Percentiles rank a stretch among this genome's conserved stretches.
These are phyloP conservation scores for Microsporum canis DNA, from an alignment of 2,329 filamentous ascomycete genomes.

Conservation along the genomic window DNA sequence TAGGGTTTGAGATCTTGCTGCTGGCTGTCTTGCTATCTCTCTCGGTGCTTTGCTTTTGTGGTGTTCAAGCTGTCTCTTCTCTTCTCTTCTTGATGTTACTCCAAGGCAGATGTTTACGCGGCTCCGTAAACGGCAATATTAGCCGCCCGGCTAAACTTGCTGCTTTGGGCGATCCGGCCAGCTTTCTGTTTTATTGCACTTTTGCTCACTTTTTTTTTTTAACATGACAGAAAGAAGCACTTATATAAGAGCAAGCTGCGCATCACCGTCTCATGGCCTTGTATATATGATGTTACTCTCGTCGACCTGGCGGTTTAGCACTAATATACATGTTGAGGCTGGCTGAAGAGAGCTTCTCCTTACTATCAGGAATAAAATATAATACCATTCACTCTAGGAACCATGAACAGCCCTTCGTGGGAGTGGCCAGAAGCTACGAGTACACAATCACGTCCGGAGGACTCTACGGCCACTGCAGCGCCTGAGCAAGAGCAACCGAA, in stretches of 20 bases:
- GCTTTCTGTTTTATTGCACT: constrained; percentile 2
- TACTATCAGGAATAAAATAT: constrained; percentile 3
- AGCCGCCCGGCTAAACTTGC: constrained; percentile 16
- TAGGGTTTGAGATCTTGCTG: not conserved
- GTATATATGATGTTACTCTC: not conserved
- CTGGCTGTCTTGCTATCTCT: not conserved
- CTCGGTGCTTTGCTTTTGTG: not conserved
- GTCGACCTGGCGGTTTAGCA: not conserved
- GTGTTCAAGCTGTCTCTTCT: not conserved
- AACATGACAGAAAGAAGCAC: not conserved
- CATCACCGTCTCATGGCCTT: not conserved
- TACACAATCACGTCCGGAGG: not conserved
- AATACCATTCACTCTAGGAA: not conserved
- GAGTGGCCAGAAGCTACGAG: not conserved
- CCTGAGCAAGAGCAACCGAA: constrained; percentile 14
- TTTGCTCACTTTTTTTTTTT: constrained; percentile 4
- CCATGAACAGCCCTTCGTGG: not conserved
- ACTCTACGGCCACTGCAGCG: constrained; percentile 6
- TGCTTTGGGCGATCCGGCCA: constrained; percentile 5
- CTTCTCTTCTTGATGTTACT: not conserved
- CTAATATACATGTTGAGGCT: not conserved
- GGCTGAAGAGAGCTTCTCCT: constrained; percentile 9
- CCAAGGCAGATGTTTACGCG: constrained; percentile 22
- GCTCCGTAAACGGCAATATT: constrained; percentile 16
- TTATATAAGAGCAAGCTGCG: not conserved